Conservation (phyloP, 2,329 filamentous ascomycete genomes). For the Dothideomycetes sp. region DNA sequence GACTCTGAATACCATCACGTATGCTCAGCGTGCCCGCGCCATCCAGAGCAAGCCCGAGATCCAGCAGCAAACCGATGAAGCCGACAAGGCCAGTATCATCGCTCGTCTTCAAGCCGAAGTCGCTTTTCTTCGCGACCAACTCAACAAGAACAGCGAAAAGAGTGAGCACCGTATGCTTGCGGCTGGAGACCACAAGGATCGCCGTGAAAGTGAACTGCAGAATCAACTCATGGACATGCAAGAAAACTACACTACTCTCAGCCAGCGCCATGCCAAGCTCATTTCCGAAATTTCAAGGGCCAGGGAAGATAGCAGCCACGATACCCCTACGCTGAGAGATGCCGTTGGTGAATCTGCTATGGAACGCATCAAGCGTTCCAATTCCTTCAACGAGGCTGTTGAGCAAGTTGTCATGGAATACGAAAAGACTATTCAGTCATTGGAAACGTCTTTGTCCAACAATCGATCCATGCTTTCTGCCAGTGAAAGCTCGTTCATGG, state of each 20-base stretch:
- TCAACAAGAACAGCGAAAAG: conserved; percentile 68
- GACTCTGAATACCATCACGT: conserved; percentile 91
- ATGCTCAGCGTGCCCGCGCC: conserved; percentile 87
- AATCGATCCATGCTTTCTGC: conserved; percentile 74
- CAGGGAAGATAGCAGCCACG: conserved; percentile 50
- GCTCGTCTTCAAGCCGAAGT: conserved; percentile 91
- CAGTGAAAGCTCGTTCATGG: conserved; percentile 77
- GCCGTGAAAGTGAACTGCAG: conserved; percentile 76
- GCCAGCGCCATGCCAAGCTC: conserved; percentile 86
- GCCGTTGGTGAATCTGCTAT: conserved; percentile 68
- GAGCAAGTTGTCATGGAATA: conserved; percentile 96
- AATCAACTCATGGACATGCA: conserved; percentile 87
- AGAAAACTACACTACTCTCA: conserved; percentile 87
- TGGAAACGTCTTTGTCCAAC: conserved; percentile 84
- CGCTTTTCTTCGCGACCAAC: conserved; percentile 85
- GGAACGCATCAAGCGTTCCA: conserved; percentile 85
- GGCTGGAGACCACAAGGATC: conserved; percentile 23
- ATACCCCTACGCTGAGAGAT: conserved; percentile 51
- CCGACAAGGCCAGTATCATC: conserved; percentile 88
- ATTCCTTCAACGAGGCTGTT: conserved; percentile 90
- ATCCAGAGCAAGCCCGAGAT: conserved; percentile 98
- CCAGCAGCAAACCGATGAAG: conserved; percentile 78
- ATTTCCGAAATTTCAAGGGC: conserved; percentile 89
- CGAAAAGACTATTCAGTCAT: conserved; percentile 91
- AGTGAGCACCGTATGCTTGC: conserved; percentile 41